Evolutionary conservation across 257 asterid species (phyloP).

Genomic region (Mitragyna speciosa): DNA sequence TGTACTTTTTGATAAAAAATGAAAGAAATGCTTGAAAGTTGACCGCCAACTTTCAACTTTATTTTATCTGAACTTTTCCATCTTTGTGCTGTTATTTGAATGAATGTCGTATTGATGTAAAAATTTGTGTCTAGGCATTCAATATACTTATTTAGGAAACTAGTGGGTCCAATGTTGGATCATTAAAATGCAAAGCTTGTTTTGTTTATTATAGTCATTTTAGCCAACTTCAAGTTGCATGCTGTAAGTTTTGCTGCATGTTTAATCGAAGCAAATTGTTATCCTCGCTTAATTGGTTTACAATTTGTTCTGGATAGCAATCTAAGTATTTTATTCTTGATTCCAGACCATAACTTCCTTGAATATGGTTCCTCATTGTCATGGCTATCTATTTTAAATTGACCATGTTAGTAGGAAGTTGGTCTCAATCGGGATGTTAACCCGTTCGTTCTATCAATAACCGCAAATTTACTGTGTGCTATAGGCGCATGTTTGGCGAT

Average conservation of each 20-base stretch:
- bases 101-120: background rate
- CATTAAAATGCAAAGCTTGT: background rate
- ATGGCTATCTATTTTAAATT: background rate
- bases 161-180: background rate
- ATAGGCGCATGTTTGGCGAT: slow-evolving; percentile 85
- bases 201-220: no score
- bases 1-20: background rate
- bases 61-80: background rate
- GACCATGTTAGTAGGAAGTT: no score
- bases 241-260: background rate
- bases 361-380: background rate
- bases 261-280: background rate
- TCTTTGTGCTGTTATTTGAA: background rate
- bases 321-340: background rate
- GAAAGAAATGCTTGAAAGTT: background rate
- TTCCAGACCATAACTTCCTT: background rate
- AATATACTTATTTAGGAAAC: background rate
- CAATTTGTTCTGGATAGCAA: no score
- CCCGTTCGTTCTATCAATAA: no score
- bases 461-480: no score
- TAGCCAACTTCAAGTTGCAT: background rate
- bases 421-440: no score
- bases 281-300: background rate
- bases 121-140: no score
- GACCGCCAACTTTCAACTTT: background rate